Base-by-base conservation (phyloP, 2,329 filamentous ascomycete genomes). In the Daldinia sp. region DNA sequence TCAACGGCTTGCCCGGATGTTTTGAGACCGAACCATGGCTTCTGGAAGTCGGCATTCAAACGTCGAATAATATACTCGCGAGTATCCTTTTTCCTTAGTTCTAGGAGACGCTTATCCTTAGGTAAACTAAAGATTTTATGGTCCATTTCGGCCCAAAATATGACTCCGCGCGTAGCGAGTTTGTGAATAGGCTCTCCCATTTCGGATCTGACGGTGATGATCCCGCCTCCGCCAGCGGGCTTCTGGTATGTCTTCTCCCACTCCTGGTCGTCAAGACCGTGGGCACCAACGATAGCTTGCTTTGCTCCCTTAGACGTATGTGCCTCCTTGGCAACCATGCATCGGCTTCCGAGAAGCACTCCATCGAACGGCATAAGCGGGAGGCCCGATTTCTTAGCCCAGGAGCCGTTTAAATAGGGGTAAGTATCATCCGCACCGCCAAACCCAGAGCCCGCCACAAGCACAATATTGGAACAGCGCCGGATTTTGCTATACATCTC, bases 281-380 rank as follows among this genome's bases (percentile, higher is more conserved):
- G 71, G 4, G 80, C 76, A 48, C 79, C 76, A 7, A 78, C 77
- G 53, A 82, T 82, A 4, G 78, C 77, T 55, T 78, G 71, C 68
- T 82, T 82, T 3, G 78, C 79, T 29, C 75, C 75, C 49, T 73
- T 75, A 0, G 77, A 78, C 0, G 80, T 82, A 59, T 79, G 69
- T 0, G 78, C 78, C 60, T 82, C 80, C 65, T 79, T 80, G 17
- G 80, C 78, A 19, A 78, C 78, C 80, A 82, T 82, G 45, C 81
- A 74, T 48, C 80, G 78, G 64, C 79, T 81, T 39, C 78, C 80
- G 32, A 82, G 77, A 50, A 82, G 70, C 55, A 78, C 76, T 9
- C 80, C 80, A 64, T 82, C 80, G 58, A 78, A 82, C 8, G 80
- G 80, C 80, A 82, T 82, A 4, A 76, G 75, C 8, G 78, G 77